Conservation (phyloP, 257 asterid species). For the Plectranthus barbatus region DNA sequence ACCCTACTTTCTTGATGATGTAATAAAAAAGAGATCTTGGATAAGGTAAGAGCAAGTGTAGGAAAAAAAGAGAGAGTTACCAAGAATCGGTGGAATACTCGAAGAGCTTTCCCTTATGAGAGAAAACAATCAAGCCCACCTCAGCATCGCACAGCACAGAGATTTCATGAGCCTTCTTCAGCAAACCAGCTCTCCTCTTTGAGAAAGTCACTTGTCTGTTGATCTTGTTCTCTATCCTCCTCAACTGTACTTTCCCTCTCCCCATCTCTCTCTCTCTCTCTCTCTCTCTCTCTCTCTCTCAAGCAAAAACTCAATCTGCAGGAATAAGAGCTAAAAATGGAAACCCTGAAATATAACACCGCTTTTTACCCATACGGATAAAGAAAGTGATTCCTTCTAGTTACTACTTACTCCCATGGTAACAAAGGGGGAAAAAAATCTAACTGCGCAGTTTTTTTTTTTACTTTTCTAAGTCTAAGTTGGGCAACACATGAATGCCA, state of each 20-base stretch:
- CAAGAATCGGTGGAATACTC: constrained; percentile 71
- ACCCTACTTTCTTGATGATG: constrained; percentile 7
- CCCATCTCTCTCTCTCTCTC: constrained; percentile 41
- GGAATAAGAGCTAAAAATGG: constrained; percentile 19
- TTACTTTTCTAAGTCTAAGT: too few species aligned
- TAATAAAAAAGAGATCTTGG: not conserved
- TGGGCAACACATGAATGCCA: too few species aligned
- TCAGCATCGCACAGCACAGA: constrained; percentile 85
- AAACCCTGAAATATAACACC: constrained; percentile 26
- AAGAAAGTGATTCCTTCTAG: constrained; percentile 5
- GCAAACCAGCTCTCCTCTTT: constrained; percentile 64
- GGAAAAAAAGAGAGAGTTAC: constrained; percentile 13
- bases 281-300: too few species aligned
- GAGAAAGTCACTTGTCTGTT: constrained; percentile 82
- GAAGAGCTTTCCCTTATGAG: constrained; percentile 70
- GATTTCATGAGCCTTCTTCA: constrained; percentile 82
- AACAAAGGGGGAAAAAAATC: not conserved
- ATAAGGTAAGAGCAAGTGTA: not conserved
- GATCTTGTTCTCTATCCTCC: constrained; percentile 77
- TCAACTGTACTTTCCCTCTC: constrained; percentile 75
- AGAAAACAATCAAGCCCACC: constrained; percentile 67
- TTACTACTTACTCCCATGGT: constrained; percentile 13
- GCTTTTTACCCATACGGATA: constrained; percentile 8
- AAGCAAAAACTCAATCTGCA: constrained; percentile 6
- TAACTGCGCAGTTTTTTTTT: too few species aligned